A percentile compares a stretch with the other conserved stretches of the same genome.
phyloP scores from a whole-genome alignment of 1,284 basidiomycete species.

The Termitomyces sp. region DNA sequence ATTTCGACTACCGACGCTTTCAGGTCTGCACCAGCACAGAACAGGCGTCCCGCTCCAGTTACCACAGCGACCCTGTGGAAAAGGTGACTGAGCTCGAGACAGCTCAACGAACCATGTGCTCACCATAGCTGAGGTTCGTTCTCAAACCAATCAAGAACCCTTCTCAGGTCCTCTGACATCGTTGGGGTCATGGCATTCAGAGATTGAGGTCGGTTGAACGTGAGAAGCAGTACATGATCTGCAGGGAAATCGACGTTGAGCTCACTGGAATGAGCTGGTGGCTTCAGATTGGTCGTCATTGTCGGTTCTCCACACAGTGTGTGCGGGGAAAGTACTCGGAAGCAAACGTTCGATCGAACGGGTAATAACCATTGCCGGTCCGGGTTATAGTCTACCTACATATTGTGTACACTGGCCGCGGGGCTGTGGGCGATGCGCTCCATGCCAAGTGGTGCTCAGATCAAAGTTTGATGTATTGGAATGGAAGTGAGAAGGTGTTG shows the following conservation, averaged over 20 bases:
- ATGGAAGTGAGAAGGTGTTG: too few species aligned
- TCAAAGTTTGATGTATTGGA: too few species aligned
- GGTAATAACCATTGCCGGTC: conserved; percentile 10
- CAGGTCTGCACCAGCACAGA: conserved; percentile 81
- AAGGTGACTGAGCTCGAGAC: neutral
- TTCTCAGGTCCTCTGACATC: conserved; percentile 53
- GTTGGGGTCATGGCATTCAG: conserved; percentile 71
- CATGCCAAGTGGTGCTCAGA: too few species aligned
- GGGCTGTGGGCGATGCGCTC: too few species aligned
- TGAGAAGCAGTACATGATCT: conserved; percentile 67
- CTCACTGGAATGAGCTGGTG: conserved; percentile 49
- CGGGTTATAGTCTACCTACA: too few species aligned
- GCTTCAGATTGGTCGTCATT: conserved; percentile 18
- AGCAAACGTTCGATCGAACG: neutral
- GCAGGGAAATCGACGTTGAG: conserved; percentile 56
- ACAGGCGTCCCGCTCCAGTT: conserved; percentile 71
- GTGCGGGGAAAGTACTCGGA: conserved; percentile 1
- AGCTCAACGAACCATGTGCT: neutral
- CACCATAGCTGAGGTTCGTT: conserved; percentile 69
- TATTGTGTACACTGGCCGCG: too few species aligned
- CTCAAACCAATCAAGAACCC: conserved; percentile 74
- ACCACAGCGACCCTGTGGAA: conserved; percentile 66
- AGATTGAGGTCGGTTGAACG: conserved; percentile 68
- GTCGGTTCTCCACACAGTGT: conserved; percentile 10
- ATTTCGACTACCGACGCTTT: conserved; percentile 60